phyloP scores from a whole-genome alignment of 495 filamentous ascomycete genomes.

The Cercophora sp. region DNA sequence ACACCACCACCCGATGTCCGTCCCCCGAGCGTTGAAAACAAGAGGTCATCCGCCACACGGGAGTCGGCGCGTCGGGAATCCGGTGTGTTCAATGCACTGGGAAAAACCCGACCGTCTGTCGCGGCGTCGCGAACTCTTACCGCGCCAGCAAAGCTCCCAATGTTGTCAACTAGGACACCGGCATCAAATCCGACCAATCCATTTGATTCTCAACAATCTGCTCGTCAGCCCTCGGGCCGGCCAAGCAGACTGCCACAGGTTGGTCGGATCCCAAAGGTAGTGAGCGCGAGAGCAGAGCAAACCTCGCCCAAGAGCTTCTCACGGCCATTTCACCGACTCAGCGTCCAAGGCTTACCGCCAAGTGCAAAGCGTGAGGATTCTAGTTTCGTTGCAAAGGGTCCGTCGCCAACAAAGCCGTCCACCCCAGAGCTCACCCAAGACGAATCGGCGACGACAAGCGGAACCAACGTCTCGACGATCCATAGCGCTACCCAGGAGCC shows the following conservation, averaged over 20 bases:
- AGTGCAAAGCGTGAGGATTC: constrained; percentile 25
- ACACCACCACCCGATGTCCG: constrained; percentile 7
- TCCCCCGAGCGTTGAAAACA: not conserved
- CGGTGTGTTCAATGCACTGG: too few relatives aligned
- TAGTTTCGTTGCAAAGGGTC: constrained; percentile 45
- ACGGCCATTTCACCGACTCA: constrained; percentile 52
- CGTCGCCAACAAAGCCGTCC: constrained; percentile 39
- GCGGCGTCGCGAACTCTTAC: not conserved
- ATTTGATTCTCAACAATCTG: constrained; percentile 7
- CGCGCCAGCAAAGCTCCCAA: not conserved
- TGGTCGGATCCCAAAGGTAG: constrained; percentile 84
- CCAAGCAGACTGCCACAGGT: constrained; percentile 66
- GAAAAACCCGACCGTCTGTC: not conserved
- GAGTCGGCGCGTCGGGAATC: not conserved
- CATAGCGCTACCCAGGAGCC: constrained; percentile 17
- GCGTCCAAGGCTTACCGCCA: constrained; percentile 20
- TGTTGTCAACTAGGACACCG: not conserved
- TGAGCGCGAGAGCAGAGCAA: constrained; percentile 67
- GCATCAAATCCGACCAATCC: too few relatives aligned
- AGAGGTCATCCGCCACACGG: not conserved
- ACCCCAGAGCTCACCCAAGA: constrained; percentile 32
- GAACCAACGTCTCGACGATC: constrained; percentile 22
- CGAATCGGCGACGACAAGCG: constrained; percentile 18
- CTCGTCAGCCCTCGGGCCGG: constrained; percentile 20
- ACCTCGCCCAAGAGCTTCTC: constrained; percentile 81